Base-by-base conservation (phyloP, 2,329 filamentous ascomycete genomes). In the Nectriaceae sp. region DNA sequence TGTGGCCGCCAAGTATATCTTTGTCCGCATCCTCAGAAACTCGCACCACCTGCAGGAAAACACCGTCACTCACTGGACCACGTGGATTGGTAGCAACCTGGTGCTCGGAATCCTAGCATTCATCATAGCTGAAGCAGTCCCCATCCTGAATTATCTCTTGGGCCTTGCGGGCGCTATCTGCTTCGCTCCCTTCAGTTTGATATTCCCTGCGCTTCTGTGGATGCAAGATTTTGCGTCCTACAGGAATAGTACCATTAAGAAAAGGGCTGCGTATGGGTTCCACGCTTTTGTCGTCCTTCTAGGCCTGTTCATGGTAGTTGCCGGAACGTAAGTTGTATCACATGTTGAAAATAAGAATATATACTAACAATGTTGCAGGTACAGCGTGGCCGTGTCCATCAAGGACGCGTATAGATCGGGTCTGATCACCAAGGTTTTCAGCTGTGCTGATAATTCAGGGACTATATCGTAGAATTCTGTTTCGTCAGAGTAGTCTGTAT, bases 111-210 rank as follows among this genome's bases (percentile, higher is more conserved):
- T 52, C 15, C 41, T 61, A 1, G 56, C 50, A 1, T 62, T 61
- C 21, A 47, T 61, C 15, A 47, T 61, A 11, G 59, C 59, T 3
- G 59, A 56, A 13, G 59, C 56, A 2, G 56, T 62, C 26, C 59
- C 59, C 0, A 60, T 62, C 26, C 53, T 62, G 50, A 69, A 69
- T 54, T 68, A 66, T 38, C 59, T 70, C 2, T 55, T 70, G 5
- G 65, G 58, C 13, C 54, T 70, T 15, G 60, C 63, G 5, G n/a
- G n/a, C n/a, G n/a, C n/a, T n/a, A n/a, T n/a, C n/a, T n/a, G n/a
- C n/a, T n/a, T n/a, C n/a, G n/a, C n/a, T n/a, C 26, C 26, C 26
- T 31, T 31, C 26, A 31, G 26, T 31, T 15, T 31, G 10, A 31
- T 31, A 8, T 31, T 31, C 26, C 26, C 26, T 10, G 26, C 26